Evolutionary conservation across 2,329 filamentous ascomycete species (phyloP).

Genomic region (Magnaporthiopsis poae): DNA sequence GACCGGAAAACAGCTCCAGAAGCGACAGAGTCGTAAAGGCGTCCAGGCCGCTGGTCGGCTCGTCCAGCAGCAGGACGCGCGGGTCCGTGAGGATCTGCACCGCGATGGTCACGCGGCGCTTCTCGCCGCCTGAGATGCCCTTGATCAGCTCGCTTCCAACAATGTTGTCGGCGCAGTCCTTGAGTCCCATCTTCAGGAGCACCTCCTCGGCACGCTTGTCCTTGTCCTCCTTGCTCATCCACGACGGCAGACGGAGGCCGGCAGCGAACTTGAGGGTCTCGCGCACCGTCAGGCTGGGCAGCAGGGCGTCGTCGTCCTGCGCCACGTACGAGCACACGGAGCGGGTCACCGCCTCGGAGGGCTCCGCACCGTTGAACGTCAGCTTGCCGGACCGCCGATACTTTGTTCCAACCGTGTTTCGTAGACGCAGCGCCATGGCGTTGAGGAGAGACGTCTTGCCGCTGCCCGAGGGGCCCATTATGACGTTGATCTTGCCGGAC

Average conservation of each 20-base stretch:
- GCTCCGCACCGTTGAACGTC: constrained; percentile 59
- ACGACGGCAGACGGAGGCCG: constrained; percentile 58
- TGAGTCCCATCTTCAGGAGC: constrained; percentile 63
- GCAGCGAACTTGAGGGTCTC: constrained; percentile 66
- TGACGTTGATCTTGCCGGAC: constrained; percentile 40
- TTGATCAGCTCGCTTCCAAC: constrained; percentile 65
- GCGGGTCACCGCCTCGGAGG: constrained; percentile 58
- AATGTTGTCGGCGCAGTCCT: constrained; percentile 67
- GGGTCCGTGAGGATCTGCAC: constrained; percentile 70
- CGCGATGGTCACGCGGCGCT: constrained; percentile 66
- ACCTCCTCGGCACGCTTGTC: constrained; percentile 59
- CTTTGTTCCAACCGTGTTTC: constrained; percentile 47
- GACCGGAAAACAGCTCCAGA: constrained; percentile 59
- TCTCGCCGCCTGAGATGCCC: constrained; percentile 66
- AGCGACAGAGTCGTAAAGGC: constrained; percentile 71
- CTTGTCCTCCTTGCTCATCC: constrained; percentile 61
- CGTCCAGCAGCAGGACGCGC: constrained; percentile 55
- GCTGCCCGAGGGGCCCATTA: constrained; percentile 71
- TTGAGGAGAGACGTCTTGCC: constrained; percentile 70
- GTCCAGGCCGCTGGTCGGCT: constrained; percentile 63
- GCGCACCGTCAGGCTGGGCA: constrained; percentile 64
- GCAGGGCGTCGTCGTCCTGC: constrained; percentile 66
- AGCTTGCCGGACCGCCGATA: constrained; percentile 54
- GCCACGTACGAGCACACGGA: constrained; percentile 69
- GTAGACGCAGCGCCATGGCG: constrained; percentile 45